Conservation (phyloP, 768 basidiomycete genomes). For the Lentinula guzmanii region DNA sequence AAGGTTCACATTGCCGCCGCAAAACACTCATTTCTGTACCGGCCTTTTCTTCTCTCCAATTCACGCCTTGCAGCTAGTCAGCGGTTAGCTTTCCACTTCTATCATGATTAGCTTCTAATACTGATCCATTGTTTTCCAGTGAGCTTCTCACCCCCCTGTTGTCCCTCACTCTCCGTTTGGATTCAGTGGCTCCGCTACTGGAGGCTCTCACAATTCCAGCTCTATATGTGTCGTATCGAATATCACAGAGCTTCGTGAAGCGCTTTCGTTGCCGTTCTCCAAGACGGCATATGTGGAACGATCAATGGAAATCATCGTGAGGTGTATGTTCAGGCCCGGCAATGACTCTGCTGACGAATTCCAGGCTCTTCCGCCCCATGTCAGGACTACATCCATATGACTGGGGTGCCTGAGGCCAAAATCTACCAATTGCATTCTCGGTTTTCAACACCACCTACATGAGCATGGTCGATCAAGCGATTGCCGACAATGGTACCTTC, state of each 20-base stretch:
- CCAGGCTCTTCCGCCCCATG: conserved; percentile 7
- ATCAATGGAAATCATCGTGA: conserved; percentile 10
- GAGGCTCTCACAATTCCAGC: conserved; percentile 8
- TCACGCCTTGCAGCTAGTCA: too few relatives aligned
- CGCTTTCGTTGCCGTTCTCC: not conserved
- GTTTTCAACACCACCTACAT: conserved; percentile 12
- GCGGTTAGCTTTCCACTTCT: not conserved
- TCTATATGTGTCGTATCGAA: conserved; percentile 11
- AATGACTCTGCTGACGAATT: not conserved
- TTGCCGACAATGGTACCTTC: conserved; percentile 11
- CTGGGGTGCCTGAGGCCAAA: not conserved
- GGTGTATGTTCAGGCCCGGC: too few relatives aligned
- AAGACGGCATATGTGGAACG: conserved; percentile 13
- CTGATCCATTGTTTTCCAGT: not conserved
- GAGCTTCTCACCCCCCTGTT: not conserved
- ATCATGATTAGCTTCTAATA: not conserved
- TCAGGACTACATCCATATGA: conserved; percentile 10
- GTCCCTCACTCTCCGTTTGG: conserved; percentile 10
- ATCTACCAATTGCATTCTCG: conserved; percentile 5
- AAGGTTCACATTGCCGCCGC: too few relatives aligned
- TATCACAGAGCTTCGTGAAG: conserved; percentile 9
- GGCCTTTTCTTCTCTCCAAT: too few relatives aligned
- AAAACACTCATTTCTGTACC: too few relatives aligned
- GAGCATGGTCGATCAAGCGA: conserved; percentile 8
- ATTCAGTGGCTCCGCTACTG: conserved; percentile 9